These are phyloP conservation scores for Diaporthe helianthi DNA, from an alignment of 2,329 filamentous ascomycete species.

Conservation along the genomic window DNA sequence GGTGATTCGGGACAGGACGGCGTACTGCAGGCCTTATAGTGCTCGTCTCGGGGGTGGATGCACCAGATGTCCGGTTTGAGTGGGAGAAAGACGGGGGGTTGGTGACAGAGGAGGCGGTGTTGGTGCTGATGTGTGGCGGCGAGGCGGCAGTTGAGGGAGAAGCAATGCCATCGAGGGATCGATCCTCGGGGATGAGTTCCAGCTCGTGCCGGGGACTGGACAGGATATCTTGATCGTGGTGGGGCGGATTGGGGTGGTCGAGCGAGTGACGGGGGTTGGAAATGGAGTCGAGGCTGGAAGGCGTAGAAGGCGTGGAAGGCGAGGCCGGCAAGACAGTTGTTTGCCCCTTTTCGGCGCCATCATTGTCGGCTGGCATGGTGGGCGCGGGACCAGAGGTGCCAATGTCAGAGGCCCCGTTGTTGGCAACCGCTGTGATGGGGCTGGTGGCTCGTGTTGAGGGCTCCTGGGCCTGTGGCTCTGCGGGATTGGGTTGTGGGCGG, in stretches of 20 bases:
- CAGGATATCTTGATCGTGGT: constrained; percentile 17
- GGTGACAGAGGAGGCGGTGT: neutral
- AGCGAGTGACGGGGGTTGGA: constrained; percentile 23
- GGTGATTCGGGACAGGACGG: constrained; percentile 17
- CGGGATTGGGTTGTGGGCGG: neutral
- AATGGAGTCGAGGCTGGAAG: constrained; percentile 13
- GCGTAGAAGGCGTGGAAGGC: constrained; percentile 17
- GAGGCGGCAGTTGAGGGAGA: constrained; percentile 19
- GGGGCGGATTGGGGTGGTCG: constrained; percentile 12
- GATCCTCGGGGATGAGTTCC: constrained; percentile 34
- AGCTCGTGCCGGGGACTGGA: constrained; percentile 32
- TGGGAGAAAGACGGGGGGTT: constrained; percentile 6
- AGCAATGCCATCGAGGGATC: constrained; percentile 20
- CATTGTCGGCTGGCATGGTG: constrained; percentile 8
- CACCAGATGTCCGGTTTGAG: constrained; percentile 27
- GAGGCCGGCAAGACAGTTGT: neutral
- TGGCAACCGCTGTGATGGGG: constrained; percentile 11
- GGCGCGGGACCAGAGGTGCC: constrained; percentile 2
- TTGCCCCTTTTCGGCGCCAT: constrained; percentile 21
- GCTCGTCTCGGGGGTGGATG: constrained; percentile 33
- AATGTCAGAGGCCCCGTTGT: constrained; percentile 5
- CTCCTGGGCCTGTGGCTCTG: constrained; percentile 6
- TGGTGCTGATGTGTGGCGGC: constrained; percentile 8
- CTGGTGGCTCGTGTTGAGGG: constrained; percentile 19
- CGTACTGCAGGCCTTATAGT: constrained; percentile 28